Evolutionary conservation across 352 stramenopile species (phyloP).

Genomic region (Heterotrichella gracilis): DNA sequence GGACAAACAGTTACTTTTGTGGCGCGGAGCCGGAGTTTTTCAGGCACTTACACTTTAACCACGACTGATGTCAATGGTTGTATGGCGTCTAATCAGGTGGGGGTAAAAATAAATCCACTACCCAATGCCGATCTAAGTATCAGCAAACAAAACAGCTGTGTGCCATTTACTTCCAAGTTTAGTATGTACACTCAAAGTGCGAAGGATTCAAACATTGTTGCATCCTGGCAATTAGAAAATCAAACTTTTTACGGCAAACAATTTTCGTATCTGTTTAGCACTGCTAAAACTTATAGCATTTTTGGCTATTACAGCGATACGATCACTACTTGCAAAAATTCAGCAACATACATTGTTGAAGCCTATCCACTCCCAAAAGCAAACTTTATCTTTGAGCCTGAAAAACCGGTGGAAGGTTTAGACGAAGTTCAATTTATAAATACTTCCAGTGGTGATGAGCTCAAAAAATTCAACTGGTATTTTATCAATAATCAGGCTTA

Average conservation of each 20-base stretch:
- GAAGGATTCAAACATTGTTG: not conserved
- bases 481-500: not conserved
- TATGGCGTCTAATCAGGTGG: not conserved
- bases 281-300: not conserved
- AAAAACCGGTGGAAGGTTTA: not conserved
- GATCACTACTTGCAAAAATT: not conserved
- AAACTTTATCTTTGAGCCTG: not conserved
- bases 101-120: not conserved
- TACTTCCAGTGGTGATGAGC: not conserved
- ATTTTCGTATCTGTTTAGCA: not conserved
- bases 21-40: not conserved
- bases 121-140: not conserved
- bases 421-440: conserved; percentile 4
- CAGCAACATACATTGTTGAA: not conserved
- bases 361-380: not conserved
- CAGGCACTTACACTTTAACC: not conserved
- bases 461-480: not conserved
- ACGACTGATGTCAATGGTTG: not conserved
- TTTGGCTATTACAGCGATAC: not conserved
- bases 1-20: not conserved
- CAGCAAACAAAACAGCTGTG: not conserved
- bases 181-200: not conserved
- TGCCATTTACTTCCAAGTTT: not conserved
- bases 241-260: not conserved
- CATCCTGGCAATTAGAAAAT: not conserved